These are phyloP conservation scores for Stachybotrys elegans DNA, from an alignment of 2,329 filamentous ascomycete species.

Conservation along the genomic window DNA sequence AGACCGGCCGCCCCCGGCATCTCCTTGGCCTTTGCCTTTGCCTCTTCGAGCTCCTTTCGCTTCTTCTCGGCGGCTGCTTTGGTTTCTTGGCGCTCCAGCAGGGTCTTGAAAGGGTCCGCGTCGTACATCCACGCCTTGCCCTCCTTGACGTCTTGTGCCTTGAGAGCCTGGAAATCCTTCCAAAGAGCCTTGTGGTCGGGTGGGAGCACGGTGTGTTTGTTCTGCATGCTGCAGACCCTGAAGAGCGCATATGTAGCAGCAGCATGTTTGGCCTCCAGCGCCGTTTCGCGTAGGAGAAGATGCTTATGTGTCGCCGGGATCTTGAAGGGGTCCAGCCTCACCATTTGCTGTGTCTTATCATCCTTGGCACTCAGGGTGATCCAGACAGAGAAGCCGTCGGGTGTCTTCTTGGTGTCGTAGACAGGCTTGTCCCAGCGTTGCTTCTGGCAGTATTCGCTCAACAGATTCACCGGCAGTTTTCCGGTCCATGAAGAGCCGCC, in stretches of 20 bases:
- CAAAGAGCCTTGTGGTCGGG: conserved; percentile 85
- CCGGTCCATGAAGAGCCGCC: conserved; percentile 96
- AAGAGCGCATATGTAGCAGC: conserved; percentile 90
- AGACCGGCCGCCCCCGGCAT: conserved; percentile 55
- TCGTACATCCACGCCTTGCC: conserved; percentile 88
- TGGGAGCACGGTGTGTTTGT: conserved; percentile 89
- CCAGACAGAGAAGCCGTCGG: conserved; percentile 71
- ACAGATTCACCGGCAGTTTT: conserved; percentile 87
- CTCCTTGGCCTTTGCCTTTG: conserved; percentile 62
- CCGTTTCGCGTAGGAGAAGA: conserved; percentile 68
- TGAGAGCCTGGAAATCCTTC: conserved; percentile 84
- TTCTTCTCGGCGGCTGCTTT: conserved; percentile 75
- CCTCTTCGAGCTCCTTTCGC: conserved; percentile 63
- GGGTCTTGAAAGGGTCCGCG: conserved; percentile 83
- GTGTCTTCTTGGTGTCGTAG: conserved; percentile 73
- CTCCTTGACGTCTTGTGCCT: conserved; percentile 72
- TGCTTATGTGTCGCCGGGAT: conserved; percentile 73
- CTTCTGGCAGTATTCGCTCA: conserved; percentile 92
- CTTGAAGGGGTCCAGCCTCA: conserved; percentile 73
- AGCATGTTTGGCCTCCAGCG: conserved; percentile 88
- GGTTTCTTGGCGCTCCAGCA: conserved; percentile 74
- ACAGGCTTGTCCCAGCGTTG: conserved; percentile 94
- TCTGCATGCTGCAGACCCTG: conserved; percentile 90
- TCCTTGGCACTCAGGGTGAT: conserved; percentile 74
- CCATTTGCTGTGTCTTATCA: conserved; percentile 74